phyloP scores from a whole-genome alignment of 768 basidiomycete genomes.

The Amyloporia xantha region DNA sequence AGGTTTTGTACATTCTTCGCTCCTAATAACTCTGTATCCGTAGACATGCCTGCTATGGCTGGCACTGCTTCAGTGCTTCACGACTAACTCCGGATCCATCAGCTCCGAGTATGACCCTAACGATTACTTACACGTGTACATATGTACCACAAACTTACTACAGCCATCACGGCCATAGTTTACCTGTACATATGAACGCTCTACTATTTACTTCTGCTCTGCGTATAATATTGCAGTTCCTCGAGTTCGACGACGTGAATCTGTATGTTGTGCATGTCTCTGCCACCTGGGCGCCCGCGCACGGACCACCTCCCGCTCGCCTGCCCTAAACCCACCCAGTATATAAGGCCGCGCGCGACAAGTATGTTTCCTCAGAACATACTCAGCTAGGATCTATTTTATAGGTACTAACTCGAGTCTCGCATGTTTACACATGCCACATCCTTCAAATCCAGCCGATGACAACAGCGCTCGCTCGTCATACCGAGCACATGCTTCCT shows the following conservation, averaged over 20 bases:
- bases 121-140: too few relatives aligned
- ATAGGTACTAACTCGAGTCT: conserved; percentile 38
- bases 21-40: not conserved
- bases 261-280: too few relatives aligned
- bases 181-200: too few relatives aligned
- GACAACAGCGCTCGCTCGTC: conserved; percentile 31
- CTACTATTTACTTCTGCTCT: too few relatives aligned
- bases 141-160: not conserved
- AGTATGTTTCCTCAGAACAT: conserved; percentile 33
- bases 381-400: conserved; percentile 32
- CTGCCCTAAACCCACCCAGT: conserved; percentile 7
- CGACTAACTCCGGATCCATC: not conserved
- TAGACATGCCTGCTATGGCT: not conserved
- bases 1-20: not conserved
- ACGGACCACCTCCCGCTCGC: not conserved
- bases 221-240: too few relatives aligned
- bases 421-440: conserved; percentile 39
- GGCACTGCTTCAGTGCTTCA: not conserved
- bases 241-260: too few relatives aligned
- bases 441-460: conserved; percentile 36
- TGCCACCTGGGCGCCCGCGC: too few relatives aligned
- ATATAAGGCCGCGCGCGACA: conserved; percentile 12
- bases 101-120: too few relatives aligned
- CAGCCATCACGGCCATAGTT: too few relatives aligned
- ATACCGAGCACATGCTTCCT: conserved; percentile 33